Evolutionary conservation across 768 basidiomycete genomes (phyloP).

Genomic region (Filobasidium wieringae): DNA sequence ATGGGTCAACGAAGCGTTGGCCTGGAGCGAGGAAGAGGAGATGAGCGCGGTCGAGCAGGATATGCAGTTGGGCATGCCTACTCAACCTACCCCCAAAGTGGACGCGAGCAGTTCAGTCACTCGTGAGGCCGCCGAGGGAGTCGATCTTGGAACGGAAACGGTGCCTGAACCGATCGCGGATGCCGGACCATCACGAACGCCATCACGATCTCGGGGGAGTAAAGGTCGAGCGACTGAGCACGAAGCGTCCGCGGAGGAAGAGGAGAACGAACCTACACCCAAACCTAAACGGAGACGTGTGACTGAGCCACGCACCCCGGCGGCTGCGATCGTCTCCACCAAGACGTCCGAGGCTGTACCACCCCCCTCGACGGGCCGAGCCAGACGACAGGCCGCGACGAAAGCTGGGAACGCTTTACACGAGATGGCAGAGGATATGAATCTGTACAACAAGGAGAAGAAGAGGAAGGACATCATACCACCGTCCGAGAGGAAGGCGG

Average conservation of each 20-base stretch:
- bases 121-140: too few species aligned
- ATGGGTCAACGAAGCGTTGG: slow-evolving; percentile 20
- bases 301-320: neutral
- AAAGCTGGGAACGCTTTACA: slow-evolving; percentile 45
- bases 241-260: neutral
- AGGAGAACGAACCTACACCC: neutral
- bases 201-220: neutral
- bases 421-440: slow-evolving; percentile 64
- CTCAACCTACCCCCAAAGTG: neutral
- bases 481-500: slow-evolving; percentile 6
- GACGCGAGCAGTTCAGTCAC: too few species aligned
- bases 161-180: neutral
- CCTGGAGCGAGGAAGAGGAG: neutral
- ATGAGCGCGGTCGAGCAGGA: neutral
- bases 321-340: too few species aligned
- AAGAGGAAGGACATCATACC: slow-evolving; percentile 32
- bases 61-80: neutral
- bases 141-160: neutral
- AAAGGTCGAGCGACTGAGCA: too few species aligned
- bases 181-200: neutral
- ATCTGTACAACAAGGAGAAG: slow-evolving; percentile 58
- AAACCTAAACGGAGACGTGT: slow-evolving; percentile 2
- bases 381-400: slow-evolving; percentile 47
- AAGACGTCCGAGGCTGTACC: neutral
- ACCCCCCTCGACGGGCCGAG: neutral